These are phyloP conservation scores for Lactarius sanguifluus DNA, from an alignment of 768 basidiomycete genomes.

Conservation along the genomic window DNA sequence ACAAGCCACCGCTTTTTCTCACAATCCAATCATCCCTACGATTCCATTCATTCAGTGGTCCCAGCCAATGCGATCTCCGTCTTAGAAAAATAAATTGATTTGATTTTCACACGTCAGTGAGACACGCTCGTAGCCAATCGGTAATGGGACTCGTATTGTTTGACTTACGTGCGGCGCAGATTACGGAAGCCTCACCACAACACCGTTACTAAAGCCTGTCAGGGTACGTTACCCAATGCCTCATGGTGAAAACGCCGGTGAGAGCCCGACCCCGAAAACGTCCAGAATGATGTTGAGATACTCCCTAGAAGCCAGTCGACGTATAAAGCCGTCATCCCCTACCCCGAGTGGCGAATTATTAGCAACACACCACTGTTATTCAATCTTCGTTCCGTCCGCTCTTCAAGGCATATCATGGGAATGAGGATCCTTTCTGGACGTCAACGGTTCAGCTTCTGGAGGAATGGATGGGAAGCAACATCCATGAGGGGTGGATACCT, in stretches of 20 bases:
- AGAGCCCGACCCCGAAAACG: neutral
- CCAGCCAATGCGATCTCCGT: neutral
- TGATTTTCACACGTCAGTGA: neutral
- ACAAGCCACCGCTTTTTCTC: neutral
- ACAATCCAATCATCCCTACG: neutral
- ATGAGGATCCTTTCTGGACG: conserved; percentile 14
- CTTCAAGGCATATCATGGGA: neutral
- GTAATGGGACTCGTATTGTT: neutral
- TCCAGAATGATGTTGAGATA: neutral
- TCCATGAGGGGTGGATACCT: conserved; percentile 1
- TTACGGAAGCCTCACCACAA: conserved; percentile 7
- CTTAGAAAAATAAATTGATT: neutral
- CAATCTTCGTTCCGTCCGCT: neutral
- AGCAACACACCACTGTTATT: neutral
- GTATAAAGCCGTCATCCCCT: neutral
- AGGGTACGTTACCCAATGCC: neutral
- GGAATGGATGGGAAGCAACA: neutral
- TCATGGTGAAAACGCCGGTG: neutral
- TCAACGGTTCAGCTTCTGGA: neutral
- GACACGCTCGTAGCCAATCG: conserved; percentile 5
- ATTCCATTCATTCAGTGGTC: neutral
- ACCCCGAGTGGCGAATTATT: neutral
- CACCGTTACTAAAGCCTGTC: neutral
- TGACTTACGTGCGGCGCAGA: conserved; percentile 2
- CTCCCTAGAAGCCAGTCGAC: neutral